A percentile compares a stretch with the other conserved stretches of the same genome.
These are phyloP conservation scores for Colletotrichum sublineola DNA, from an alignment of 2,329 filamentous ascomycete genomes.

Conservation along the genomic window DNA sequence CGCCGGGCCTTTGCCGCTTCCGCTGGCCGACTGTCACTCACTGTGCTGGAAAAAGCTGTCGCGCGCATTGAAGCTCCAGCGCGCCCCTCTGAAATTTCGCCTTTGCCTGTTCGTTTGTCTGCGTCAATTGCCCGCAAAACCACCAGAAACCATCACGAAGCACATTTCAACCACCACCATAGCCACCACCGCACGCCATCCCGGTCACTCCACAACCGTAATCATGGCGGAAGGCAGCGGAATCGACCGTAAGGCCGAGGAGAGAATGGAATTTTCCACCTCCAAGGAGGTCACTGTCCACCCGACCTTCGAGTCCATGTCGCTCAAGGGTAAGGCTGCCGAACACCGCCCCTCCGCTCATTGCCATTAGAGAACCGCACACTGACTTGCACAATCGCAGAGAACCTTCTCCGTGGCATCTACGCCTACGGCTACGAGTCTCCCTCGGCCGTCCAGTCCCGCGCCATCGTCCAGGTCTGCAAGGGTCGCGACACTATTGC, in stretches of 20 bases:
- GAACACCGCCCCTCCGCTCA: neutral
- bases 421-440: conserved; percentile 99
- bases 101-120: neutral
- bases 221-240: conserved; percentile 85
- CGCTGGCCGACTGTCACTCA: neutral
- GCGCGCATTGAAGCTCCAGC: conserved; percentile 30
- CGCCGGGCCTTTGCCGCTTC: neutral
- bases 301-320: conserved; percentile 95
- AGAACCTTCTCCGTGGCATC: conserved; percentile 95
- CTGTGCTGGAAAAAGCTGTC: neutral
- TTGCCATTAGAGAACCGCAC: neutral
- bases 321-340: conserved; percentile 77
- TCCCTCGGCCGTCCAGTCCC: conserved; percentile 96
- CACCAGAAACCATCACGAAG: neutral
- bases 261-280: conserved; percentile 98
- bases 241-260: conserved; percentile 92
- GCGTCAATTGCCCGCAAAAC: neutral
- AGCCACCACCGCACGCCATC: neutral
- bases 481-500: conserved; percentile 99
- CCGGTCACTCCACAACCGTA: conserved; percentile 39
- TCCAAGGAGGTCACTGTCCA: conserved; percentile 98
- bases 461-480: conserved; percentile 98
- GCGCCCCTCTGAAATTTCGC: conserved; percentile 40
- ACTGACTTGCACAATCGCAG: conserved; percentile 54
- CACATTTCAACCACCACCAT: neutral